phyloP scores from a whole-genome alignment of 2,329 filamentous ascomycete genomes.

The Calonectria multiphialidica region DNA sequence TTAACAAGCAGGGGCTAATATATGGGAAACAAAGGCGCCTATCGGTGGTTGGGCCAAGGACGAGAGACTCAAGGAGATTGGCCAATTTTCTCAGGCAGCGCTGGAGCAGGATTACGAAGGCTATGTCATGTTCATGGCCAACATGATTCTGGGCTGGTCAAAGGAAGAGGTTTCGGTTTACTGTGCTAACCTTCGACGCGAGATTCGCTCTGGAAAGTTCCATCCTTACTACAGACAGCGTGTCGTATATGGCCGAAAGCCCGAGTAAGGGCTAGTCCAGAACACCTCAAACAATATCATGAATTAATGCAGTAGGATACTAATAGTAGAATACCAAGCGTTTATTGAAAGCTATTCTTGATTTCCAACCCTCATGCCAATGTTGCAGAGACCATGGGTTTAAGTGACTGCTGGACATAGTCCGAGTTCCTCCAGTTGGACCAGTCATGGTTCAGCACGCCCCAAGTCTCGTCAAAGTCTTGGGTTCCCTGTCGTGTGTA shows the following conservation, averaged over 20 bases:
- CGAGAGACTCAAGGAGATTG: slow-evolving; percentile 28
- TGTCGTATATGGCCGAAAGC: slow-evolving; percentile 42
- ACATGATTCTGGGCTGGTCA: slow-evolving; percentile 51
- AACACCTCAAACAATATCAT: neutral
- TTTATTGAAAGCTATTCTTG: neutral
- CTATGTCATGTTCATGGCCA: slow-evolving; percentile 48
- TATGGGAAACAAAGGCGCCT: slow-evolving; percentile 23
- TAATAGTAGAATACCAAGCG: neutral
- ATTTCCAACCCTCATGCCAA: neutral
- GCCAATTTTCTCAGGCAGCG: slow-evolving; percentile 45
- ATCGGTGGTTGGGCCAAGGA: slow-evolving; percentile 35
- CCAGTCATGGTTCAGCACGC: slow-evolving; percentile 67
- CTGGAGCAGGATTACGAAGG: slow-evolving; percentile 53
- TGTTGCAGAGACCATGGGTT: slow-evolving; percentile 52
- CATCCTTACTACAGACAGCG: slow-evolving; percentile 46
- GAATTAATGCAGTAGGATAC: no score
- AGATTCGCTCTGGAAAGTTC: slow-evolving; percentile 43
- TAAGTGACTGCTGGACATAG: slow-evolving; percentile 53
- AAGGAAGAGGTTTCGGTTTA: slow-evolving; percentile 49
- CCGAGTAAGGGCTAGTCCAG: slow-evolving; percentile 11
- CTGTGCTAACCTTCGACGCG: slow-evolving; percentile 49
- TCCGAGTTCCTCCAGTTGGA: slow-evolving; percentile 59
- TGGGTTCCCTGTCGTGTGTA: slow-evolving; percentile 65
- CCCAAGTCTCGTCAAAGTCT: slow-evolving; percentile 70
- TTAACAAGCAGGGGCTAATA: neutral